A percentile compares a stretch with the other conserved stretches of the same genome.
These are phyloP conservation scores for Talaromyces marneffei DNA, from an alignment of 2,329 filamentous ascomycete genomes.

Conservation along the genomic window DNA sequence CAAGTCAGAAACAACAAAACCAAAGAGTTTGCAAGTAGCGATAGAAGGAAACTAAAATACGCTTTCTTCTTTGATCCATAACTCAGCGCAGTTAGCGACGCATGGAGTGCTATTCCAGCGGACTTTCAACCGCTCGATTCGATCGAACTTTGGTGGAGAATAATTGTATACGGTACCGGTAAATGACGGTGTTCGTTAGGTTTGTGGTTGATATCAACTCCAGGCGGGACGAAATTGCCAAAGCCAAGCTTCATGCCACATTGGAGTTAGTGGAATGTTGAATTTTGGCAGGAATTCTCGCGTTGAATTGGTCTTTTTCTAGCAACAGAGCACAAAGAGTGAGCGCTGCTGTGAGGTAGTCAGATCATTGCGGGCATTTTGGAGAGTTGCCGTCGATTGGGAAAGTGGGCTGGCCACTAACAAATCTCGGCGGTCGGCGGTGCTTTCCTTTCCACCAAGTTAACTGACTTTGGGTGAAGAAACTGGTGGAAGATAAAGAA, in stretches of 20 bases:
- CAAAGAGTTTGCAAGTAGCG: neutral
- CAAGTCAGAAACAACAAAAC: neutral
- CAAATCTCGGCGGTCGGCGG: neutral
- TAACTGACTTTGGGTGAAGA: neutral
- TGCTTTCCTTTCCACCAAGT: neutral
- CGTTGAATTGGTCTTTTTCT: neutral
- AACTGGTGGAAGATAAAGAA: neutral
- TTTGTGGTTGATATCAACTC: slow-evolving; percentile 20
- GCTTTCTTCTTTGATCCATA: slow-evolving; percentile 48
- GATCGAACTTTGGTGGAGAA: neutral
- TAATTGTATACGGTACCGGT: no score
- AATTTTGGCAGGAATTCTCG: neutral
- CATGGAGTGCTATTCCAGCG: slow-evolving; percentile 10
- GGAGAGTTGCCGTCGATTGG: neutral
- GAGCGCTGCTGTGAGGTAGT: neutral
- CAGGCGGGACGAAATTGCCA: slow-evolving; percentile 27
- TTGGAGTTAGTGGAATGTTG: slow-evolving; percentile 20
- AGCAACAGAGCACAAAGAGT: neutral
- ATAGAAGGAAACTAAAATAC: slow-evolving; percentile 27
- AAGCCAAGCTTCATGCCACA: slow-evolving; percentile 35
- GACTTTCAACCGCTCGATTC: slow-evolving; percentile 4
- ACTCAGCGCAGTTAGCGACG: slow-evolving; percentile 19
- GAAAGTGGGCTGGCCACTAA: slow-evolving; percentile 3
- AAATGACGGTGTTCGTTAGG: neutral
- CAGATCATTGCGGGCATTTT: neutral